Conservation (phyloP, 345 rosid species). For the Geranium rotundifolium region DNA sequence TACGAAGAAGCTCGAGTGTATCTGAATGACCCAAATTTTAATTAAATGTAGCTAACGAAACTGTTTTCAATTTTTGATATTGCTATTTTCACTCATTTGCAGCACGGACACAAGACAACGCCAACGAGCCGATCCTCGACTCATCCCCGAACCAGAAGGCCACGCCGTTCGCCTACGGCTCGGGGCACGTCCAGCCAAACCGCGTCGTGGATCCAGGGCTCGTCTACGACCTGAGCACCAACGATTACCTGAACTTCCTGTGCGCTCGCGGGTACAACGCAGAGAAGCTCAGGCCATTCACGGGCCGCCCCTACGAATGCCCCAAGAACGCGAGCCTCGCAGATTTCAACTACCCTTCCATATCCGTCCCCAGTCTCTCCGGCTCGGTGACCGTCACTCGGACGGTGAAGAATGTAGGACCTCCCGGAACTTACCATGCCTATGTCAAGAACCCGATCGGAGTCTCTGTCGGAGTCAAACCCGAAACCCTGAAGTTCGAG, state of each 20-base stretch:
- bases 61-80: too few species aligned
- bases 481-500: constrained; percentile 19
- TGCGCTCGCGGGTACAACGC: constrained; percentile 28
- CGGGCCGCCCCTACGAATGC: constrained; percentile 16
- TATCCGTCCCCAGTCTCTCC: constrained; percentile 21
- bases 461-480: constrained; percentile 20
- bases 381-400: constrained; percentile 14
- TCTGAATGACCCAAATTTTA: too few species aligned
- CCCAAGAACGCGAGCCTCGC: constrained; percentile 11
- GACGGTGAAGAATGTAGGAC: constrained; percentile 38
- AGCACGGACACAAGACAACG: constrained; percentile 24
- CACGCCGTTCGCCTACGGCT: constrained; percentile 38
- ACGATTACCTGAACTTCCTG: constrained; percentile 34
- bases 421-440: constrained; percentile 23
- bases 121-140: constrained; percentile 12
- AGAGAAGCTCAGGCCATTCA: constrained; percentile 8
- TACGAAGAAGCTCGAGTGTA: too few species aligned
- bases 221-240: constrained; percentile 21
- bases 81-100: too few species aligned
- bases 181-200: constrained; percentile 40
- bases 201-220: constrained; percentile 45
- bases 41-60: too few species aligned
- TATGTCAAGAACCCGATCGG: constrained; percentile 20
- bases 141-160: constrained; percentile 10
- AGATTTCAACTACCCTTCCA: constrained; percentile 49